Base-by-base conservation (phyloP, 495 filamentous ascomycete genomes). In the Hypomontagnella monticulosa region DNA sequence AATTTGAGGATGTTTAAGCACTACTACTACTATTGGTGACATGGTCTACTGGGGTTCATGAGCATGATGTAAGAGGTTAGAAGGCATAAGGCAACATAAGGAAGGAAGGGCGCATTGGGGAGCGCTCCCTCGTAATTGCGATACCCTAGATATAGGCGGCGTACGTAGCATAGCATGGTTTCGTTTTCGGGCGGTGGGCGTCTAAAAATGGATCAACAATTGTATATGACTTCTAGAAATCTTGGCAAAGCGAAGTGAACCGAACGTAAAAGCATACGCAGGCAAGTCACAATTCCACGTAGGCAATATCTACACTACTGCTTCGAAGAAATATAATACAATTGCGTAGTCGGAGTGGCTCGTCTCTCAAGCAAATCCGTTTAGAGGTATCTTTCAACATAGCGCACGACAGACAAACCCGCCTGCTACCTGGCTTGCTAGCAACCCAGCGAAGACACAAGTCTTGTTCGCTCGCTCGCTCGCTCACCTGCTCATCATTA, bases 1-100 rank as follows among this genome's bases (percentile, higher is more conserved):
- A 88, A 63, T 90, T 90, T 66, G 88, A 89, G 67, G 87, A 90
- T 72, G 88, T 85, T 11, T 73, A 34, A 66, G 19, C 41, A 16
- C 8, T 12, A 16, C 19, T 46, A 16, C 8, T 12, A 16, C 19
- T 46, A 12, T 14, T 19, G 30, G 15, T 16, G 43, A 23, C 16
- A 52, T 38, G 8, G 23, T 27, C 32, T 14, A 19, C 14, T 18
- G 4, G 27, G 19, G 6, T 40, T 55, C 11, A 49, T 37, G 15
- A 2, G 34, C 36, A 38, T 37, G 4, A 37, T 23, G 34, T 30
- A 57, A 36, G 12, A 20, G 23, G 23, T 3, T 27, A 27, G 23
- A 27, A 27, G 23, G 23, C 23, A 27, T 27, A 27, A 27, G 23
- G 23, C 23, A 27, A 27, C 23, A 27, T 27, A 43, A 23, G 42